Evolutionary conservation across 352 stramenopile species (phyloP), one percentile per base, ranked within the genome.

Genomic region (Globisporangium abappressorium): DNA sequence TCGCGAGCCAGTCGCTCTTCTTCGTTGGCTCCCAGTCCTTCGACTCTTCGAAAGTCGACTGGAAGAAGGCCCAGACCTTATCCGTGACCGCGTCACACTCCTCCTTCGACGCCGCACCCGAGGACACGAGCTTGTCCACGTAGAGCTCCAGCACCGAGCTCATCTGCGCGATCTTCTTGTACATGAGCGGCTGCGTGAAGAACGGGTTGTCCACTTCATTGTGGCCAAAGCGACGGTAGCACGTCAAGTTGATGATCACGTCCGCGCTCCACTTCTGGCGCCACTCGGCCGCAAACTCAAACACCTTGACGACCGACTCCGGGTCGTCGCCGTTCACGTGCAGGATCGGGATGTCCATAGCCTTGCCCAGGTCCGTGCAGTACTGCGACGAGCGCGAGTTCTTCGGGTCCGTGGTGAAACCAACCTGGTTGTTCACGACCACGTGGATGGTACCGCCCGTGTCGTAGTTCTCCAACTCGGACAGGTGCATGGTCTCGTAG

Each of bases 131-230:
- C 68, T 89, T 78, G 28, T 93, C 62, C 46, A 90, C 75, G 80
- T 97, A 99, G 26, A 97, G 91, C 67, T 98, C 80, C 0, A 98
- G 78, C 6, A 97, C 95, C 22, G 89, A 90, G n/a, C 90, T 92
- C 76, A 99, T 97, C 62, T 91, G 79, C 2, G 77, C 84, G 71
- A 99, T 98, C 73, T 94, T 89, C 70, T 97, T 94, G 85, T 99
- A 99, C 72, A 99, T 90, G n/a, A 95, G 84, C 11, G 97, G 97
- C 82, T 99, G 97, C n/a, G 97, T 99, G 75, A 99, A 99, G 62
- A 97, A 90, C 43, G 97, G 97, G 72, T 99, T 97, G 82, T 99
- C 97, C 57, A 99, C 87, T 82, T 99, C 97, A 80, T 99, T 99
- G 85, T 99, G 97, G 5, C 97, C 97, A 74, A 98, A 97, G 24